phyloP scores from a whole-genome alignment of 768 basidiomycete genomes.

The Aureoboletus auriporus region DNA sequence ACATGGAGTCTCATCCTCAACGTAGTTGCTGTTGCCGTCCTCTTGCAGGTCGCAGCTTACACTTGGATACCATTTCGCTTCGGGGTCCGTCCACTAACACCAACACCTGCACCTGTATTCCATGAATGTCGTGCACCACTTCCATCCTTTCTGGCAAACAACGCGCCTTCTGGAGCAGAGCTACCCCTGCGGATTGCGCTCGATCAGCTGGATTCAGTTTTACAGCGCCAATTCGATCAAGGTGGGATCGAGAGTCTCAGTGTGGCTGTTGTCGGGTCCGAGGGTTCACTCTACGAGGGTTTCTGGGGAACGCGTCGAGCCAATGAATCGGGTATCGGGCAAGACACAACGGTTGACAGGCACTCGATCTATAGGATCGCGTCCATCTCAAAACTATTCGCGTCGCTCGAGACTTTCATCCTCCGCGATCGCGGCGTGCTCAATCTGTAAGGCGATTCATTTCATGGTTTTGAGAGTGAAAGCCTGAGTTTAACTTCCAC shows the following conservation, averaged over 20 bases:
- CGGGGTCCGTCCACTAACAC: neutral
- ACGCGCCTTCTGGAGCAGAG: slow-evolving; percentile 13
- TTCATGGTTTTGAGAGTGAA: neutral
- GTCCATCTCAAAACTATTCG: slow-evolving; percentile 50
- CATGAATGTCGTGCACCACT: slow-evolving; percentile 16
- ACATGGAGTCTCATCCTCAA: slow-evolving; percentile 17
- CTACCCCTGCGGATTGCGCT: slow-evolving; percentile 7
- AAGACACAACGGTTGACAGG: slow-evolving; percentile 29
- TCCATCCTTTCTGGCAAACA: slow-evolving; percentile 13
- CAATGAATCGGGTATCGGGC: slow-evolving; percentile 35
- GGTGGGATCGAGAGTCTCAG: slow-evolving; percentile 47
- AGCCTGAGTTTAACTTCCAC: neutral
- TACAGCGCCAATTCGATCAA: slow-evolving; percentile 19
- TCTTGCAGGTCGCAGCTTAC: slow-evolving; percentile 3
- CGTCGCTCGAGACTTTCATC: slow-evolving; percentile 44
- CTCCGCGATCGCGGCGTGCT: slow-evolving; percentile 43
- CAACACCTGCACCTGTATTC: neutral
- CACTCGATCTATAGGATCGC: slow-evolving; percentile 51
- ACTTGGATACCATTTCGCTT: neutral
- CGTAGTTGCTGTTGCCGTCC: slow-evolving; percentile 3
- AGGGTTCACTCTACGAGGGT: slow-evolving; percentile 42
- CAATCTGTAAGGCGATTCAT: slow-evolving; percentile 27
- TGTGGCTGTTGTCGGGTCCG: slow-evolving; percentile 44
- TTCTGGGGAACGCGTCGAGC: slow-evolving; percentile 42
- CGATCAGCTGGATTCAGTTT: neutral